Base-by-base conservation (phyloP, 75 land plant species). In the Sequoiadendron giganteum region DNA sequence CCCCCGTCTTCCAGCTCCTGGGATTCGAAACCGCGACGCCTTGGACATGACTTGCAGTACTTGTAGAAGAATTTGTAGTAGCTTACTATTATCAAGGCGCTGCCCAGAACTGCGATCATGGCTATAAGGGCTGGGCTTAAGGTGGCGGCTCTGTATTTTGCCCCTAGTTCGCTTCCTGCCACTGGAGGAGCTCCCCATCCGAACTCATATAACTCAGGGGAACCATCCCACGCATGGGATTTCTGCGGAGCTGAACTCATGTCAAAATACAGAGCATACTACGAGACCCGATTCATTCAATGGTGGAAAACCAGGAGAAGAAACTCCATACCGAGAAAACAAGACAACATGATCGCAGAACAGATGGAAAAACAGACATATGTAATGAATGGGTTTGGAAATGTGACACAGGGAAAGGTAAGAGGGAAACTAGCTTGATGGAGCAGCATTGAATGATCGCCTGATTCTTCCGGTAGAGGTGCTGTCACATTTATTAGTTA, bases 101-200 rank as follows among this genome's bases (percentile, higher is more conserved):
- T 85, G 86, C 92, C 95, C 21, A 94, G 86, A 49, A 96, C 93
- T 19, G 91, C 95, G 13, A 96, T 92, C 94, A 96, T 95, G 88
- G 95, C 95, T 43, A 96, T 93, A 45, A 96, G 82, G 28, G 97
- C 94, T 14, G 98, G 98, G 83, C 97, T 96, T 91, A 95, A 90
- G 78, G 90, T 87, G 73, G 39, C 48, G 82, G 72, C 1, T 86
- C 25, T n/a, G 88, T 75, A 32, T 42, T 82, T 82, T 0, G 84
- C 5, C 16, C 15, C 38, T 28, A 34, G 84, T 82, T 45, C 84
- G 11, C n/a, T 47, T 49, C 49, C 84, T 9, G 54, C 84, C 1
- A 19, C 84, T 25, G 54, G 84, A 13, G 48, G 48, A 30, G 84
- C 52, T n/a, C 49, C 84, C 84, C 84, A 82, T 47, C 84, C 49